Base-by-base conservation (phyloP, 2,329 filamentous ascomycete species). In the Sporothrix inflata region DNA sequence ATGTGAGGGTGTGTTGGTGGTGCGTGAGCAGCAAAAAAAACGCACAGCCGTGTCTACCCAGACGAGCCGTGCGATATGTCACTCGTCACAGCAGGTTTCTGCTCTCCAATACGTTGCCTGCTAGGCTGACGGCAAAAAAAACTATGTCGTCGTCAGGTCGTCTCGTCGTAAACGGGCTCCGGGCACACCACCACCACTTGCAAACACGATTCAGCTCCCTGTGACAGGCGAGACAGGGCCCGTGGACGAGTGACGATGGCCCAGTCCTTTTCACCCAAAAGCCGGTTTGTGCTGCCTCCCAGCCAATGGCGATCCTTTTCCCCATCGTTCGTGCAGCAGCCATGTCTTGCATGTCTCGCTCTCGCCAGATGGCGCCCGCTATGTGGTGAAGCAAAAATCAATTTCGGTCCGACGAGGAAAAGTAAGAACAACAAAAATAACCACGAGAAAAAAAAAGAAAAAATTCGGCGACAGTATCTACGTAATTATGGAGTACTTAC, bases 41-140 rank as follows among this genome's bases (percentile, higher is more conserved):
- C 14, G 51, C 11, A 63, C 57, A 63, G 57, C 57, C 57, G 57
- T 63, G 57, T 63, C 57, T 63, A 63, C 34, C 57, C 34, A 61
- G 57, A 61, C 34, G 34, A 24, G 9, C 34, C 57, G 38, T 42
- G 38, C 34, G 53, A 27, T 24, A 12, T 40, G 57, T 42, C 57
- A 40, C 34, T 61, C 53, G 53, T 16, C 12, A 11, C 30, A 61
- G 19, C 57, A 40, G 30, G n/a, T 6, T 60, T 60, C 30, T 7
- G 11, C 53, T 16, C 24, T 55, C 55, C 55, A 38, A 60, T 60
- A 60, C 55, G 55, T 14, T 57, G 53, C 53, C 53, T 60, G 14
- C 14, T 27, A 34, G 53, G 14, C 53, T 60, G 27, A 34, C 19
- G 27, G 7, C 24, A 7, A 57, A 57, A 34, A 24, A 7, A 57